Evolutionary conservation across 768 basidiomycete species (phyloP), one percentile per base, ranked within the genome.

Genomic region (Suillus ampliporus): DNA sequence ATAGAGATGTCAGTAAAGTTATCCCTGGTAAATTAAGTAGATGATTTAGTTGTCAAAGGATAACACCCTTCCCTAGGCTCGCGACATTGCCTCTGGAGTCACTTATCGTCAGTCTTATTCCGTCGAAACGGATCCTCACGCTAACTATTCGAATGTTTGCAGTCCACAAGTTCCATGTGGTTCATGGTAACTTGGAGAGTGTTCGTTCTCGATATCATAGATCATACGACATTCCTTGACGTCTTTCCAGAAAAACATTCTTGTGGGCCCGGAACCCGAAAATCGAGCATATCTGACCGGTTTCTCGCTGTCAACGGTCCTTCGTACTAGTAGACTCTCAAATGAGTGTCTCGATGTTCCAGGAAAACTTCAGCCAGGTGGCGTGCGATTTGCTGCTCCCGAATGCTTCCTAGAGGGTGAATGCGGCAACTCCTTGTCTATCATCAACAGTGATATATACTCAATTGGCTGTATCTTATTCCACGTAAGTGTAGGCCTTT

Each of bases 141-240:
- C 53, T 54, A 26, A 54, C 23, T 54, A 10, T 14, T 14, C 15
- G n/a, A 35, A 26, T 38, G 15, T 23, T 38, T 5, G 23, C 37
- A 54, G 53, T 54, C 9, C 53, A 54, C 10, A 17, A 26, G 10
- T 38, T 23, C 15, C 35, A 10, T 17, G 35, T 54, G 6, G 21
- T 54, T 26, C 53, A 54, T 26, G 53, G 53, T 17, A 54, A 54
- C 37, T 5, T 54, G 10, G 53, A 54, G 37, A 54, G 37, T 26
- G 53, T 54, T 38, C 35, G 53, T 54, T 38, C 15, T 11, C 2
- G 5, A 26, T 1, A 52, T 52, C 34, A 9, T 17, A 1, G 2
- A 3, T 23, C 10, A 11, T 54, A 23, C 9, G 26, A 54, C 5
- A 26, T 38, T 10, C 8, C 15, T 54, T 23, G 14, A 54, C 11